phyloP scores from a whole-genome alignment of 2,329 filamentous ascomycete genomes.

The Ophiostoma novo-ulmi region DNA sequence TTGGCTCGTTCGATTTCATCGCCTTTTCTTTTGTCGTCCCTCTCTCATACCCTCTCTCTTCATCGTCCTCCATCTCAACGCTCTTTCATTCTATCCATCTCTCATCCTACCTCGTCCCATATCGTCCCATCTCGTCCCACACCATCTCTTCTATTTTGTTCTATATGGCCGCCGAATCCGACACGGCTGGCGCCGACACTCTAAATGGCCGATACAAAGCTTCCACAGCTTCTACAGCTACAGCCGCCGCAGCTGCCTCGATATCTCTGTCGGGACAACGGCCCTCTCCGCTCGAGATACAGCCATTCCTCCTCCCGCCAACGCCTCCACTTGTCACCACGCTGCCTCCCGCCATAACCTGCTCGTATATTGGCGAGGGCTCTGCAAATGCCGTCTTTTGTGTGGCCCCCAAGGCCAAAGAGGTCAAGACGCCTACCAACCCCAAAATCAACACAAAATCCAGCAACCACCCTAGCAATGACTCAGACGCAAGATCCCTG shows the following conservation, averaged over 20 bases:
- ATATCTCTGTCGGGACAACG: constrained; percentile 10
- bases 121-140: not conserved
- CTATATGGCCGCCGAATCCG: constrained; percentile 25
- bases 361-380: constrained; percentile 54
- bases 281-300: not conserved
- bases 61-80: not conserved
- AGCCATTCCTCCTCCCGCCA: not conserved
- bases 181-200: constrained; percentile 19
- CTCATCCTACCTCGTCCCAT: not conserved
- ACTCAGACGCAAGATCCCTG: constrained; percentile 17
- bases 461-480: not conserved
- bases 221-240: not conserved
- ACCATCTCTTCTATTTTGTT: not conserved
- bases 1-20: not conserved
- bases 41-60: not conserved
- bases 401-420: constrained; percentile 10
- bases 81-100: not conserved
- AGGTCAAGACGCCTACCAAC: not conserved
- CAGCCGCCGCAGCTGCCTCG: not conserved
- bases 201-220: constrained; percentile 18
- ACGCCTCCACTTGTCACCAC: constrained; percentile 22
- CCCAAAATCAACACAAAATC: not conserved
- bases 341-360: constrained; percentile 32
- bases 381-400: constrained; percentile 70
- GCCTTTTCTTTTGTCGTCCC: constrained; percentile 4